Base-by-base conservation (phyloP, 352 stramenopile genomes). In the Globisporangium nodosum region DNA sequence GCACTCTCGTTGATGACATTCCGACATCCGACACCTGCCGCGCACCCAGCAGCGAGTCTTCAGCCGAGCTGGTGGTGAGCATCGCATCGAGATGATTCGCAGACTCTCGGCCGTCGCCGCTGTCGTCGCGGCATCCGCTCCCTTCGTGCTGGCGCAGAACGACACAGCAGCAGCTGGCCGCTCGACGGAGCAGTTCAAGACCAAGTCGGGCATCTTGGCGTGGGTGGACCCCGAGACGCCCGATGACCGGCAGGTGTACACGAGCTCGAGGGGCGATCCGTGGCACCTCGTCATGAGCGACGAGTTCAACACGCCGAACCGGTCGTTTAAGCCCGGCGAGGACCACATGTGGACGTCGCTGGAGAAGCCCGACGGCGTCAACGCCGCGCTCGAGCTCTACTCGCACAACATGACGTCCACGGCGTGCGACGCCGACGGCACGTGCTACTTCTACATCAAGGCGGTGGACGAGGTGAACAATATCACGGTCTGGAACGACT, bases 211-310 rank as follows among this genome's bases (percentile, higher is more conserved):
- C 0, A 52, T 89, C 11, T 52, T 45, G 2, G 52, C 70, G 31
- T 91, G 81, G 81, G 72, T 91, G 1, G 81, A 91, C 57, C 66
- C 74, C 0, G 58, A 65, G 37, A 91, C 81, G 5, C 79, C 81
- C 1, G 64, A 71, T 2, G 63, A 84, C 13, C 52, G 61, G 30
- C 69, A 78, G 45, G 60, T 53, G 35, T 85, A 87, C 61, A 55
- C 69, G 47, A 71, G 52, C 3, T 87, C 80, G 11, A 76, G 78
- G 35, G 79, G 80, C 50, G 73, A 77, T 3, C 57, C 30, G 1
- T 88, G 74, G 70, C 54, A 87, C 16, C 68, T 91, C 40, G 69
- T 87, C 7, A 86, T 89, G 70, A 87, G 74, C 49, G 82, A 90
- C 68, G 81, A 89, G 49, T 92, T 92, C 60, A 58, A 66, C 43